phyloP scores from a whole-genome alignment of 1,139 yeast genomes.

The Sugiyamaella paludigena region DNA sequence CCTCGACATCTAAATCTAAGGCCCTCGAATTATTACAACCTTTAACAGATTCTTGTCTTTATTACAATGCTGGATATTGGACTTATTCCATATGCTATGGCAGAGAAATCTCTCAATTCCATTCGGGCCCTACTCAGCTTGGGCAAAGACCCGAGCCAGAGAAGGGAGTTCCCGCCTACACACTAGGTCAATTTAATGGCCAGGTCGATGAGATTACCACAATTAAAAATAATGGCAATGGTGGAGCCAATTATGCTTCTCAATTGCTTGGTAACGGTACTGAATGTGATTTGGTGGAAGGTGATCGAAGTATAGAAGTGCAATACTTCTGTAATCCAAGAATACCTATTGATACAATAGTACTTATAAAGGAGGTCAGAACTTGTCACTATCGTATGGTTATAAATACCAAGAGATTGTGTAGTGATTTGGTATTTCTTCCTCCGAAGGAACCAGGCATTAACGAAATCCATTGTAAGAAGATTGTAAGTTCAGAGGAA shows the following conservation, averaged over 20 bases:
- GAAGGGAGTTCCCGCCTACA: slow-evolving; percentile 43
- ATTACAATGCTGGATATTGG: slow-evolving; percentile 57
- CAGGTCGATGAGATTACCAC: slow-evolving; percentile 29
- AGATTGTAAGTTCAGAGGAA: slow-evolving; percentile 26
- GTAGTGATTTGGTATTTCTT: slow-evolving; percentile 51
- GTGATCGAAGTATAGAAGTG: slow-evolving; percentile 60
- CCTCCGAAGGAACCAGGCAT: slow-evolving; percentile 44
- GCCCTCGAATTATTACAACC: slow-evolving; percentile 33
- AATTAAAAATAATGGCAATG: slow-evolving; percentile 22
- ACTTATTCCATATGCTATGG: slow-evolving; percentile 59
- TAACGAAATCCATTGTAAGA: slow-evolving; percentile 46
- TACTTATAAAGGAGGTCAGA: slow-evolving; percentile 57
- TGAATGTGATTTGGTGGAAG: slow-evolving; percentile 67
- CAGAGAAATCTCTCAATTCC: slow-evolving; percentile 58
- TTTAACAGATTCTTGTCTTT: slow-evolving; percentile 37
- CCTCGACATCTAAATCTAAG: slow-evolving; percentile 13
- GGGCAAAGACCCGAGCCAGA: slow-evolving; percentile 35
- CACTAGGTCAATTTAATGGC: slow-evolving; percentile 47
- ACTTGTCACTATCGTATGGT: slow-evolving; percentile 70
- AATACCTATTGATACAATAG: slow-evolving; percentile 34
- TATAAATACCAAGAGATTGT: slow-evolving; percentile 58
- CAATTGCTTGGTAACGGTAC: slow-evolving; percentile 62
- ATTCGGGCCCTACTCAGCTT: slow-evolving; percentile 38
- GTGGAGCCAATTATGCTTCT: slow-evolving; percentile 20
- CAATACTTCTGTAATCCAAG: slow-evolving; percentile 63